These are phyloP conservation scores for Pneumocystis sp. DNA, from an alignment of 1,139 yeast genomes.

Conservation along the genomic window DNA sequence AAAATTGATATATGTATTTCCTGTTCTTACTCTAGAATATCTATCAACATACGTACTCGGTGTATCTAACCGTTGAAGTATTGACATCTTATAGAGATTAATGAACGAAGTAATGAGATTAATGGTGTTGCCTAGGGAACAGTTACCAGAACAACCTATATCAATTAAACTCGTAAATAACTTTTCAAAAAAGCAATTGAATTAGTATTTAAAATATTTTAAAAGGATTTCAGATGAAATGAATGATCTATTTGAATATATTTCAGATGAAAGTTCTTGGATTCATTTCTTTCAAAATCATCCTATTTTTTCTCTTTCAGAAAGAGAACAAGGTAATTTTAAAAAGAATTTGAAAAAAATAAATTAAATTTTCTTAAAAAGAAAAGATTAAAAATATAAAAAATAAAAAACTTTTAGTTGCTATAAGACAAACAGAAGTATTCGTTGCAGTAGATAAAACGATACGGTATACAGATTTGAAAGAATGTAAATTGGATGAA, in stretches of 20 bases:
- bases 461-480: conserved; percentile 9
- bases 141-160: background rate
- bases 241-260: background rate
- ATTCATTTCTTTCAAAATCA: background rate
- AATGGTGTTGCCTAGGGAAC: background rate
- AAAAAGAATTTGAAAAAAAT: background rate
- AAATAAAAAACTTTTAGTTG: background rate
- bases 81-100: background rate
- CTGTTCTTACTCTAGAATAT: background rate
- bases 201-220: background rate
- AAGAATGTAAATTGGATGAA: background rate
- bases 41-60: conserved; percentile 10
- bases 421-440: conserved; percentile 6
- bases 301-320: background rate
- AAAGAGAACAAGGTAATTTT: background rate
- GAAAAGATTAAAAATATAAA: background rate
- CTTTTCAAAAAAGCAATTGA: background rate
- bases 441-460: conserved; percentile 9
- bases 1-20: no score
- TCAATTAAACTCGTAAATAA: no score
- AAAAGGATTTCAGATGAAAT: background rate
- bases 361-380: background rate
- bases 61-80: conserved; percentile 4
- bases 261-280: background rate
- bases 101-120: background rate